phyloP scores from a whole-genome alignment of 2,329 filamentous ascomycete species.

The Plenodomus lindquistii region DNA sequence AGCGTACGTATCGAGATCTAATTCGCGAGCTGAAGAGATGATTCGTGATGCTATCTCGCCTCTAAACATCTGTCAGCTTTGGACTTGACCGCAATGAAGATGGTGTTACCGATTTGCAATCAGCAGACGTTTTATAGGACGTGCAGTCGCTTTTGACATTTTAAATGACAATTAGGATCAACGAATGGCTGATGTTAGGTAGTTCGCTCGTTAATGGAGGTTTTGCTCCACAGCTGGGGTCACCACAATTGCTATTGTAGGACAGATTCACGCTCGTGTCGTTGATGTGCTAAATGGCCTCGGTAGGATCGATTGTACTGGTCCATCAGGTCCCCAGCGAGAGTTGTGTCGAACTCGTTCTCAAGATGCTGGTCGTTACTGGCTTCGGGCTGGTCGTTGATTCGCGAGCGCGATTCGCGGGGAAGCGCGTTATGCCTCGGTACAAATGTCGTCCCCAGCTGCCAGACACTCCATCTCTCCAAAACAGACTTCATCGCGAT shows the following conservation, averaged over 20 bases:
- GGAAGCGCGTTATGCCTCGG: conserved; percentile 33
- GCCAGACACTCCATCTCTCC: conserved; percentile 9
- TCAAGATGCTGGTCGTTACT: not conserved
- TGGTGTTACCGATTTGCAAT: conserved; percentile 51
- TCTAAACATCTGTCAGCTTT: conserved; percentile 38
- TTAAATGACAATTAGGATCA: no score
- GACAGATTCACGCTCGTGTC: no score
- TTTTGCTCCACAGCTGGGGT: no score
- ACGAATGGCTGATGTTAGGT: no score
- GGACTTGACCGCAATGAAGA: not conserved
- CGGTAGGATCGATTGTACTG: no score
- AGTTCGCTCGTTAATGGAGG: no score
- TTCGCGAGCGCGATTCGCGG: conserved; percentile 12
- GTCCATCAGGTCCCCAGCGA: no score
- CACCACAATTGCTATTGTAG: no score
- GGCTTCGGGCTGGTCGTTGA: conserved; percentile 9
- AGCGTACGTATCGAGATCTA: conserved; percentile 59
- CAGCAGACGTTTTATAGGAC: conserved; percentile 55
- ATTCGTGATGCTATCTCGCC: conserved; percentile 68
- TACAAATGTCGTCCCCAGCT: conserved; percentile 12
- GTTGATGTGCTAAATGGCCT: no score
- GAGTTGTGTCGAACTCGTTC: not conserved
- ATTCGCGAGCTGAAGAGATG: conserved; percentile 62
- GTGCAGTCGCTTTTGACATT: conserved; percentile 29
- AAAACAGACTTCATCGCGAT: conserved; percentile 14